Percentiles rank a stretch among this genome's conserved stretches.
Evolutionary conservation across 495 filamentous ascomycete genomes (phyloP).

Genomic region (Hypoxylon crocopeplum): DNA sequence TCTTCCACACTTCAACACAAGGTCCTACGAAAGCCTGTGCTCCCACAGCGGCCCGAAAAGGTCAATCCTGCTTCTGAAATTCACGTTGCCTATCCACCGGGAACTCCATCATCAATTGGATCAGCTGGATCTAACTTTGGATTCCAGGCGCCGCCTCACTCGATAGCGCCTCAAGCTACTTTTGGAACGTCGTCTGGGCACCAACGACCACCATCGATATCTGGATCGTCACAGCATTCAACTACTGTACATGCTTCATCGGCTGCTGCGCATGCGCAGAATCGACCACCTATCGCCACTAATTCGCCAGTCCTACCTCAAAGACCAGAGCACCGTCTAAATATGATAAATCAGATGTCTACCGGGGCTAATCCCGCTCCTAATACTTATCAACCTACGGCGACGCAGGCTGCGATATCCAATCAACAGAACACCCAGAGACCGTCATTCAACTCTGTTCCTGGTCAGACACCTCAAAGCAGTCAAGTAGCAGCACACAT

Average conservation of each 20-base stretch:
- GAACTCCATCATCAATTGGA: neutral
- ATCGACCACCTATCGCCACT: neutral
- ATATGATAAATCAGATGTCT: constrained; percentile 2
- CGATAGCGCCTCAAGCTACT: constrained; percentile 1
- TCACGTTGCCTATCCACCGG: neutral
- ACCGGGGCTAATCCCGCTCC: neutral
- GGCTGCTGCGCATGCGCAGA: neutral
- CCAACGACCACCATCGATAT: constrained; percentile 15
- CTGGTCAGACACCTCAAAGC: too few species aligned
- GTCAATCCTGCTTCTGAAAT: neutral
- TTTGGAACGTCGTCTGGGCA: neutral
- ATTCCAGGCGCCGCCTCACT: constrained; percentile 3
- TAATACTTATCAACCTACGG: too few species aligned
- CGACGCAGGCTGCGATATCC: too few species aligned
- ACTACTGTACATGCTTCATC: neutral
- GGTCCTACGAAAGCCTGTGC: constrained; percentile 9
- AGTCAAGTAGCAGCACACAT: neutral
- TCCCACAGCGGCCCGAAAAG: constrained; percentile 6
- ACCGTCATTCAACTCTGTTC: too few species aligned
- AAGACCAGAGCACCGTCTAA: neutral
- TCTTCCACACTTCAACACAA: constrained; percentile 10
- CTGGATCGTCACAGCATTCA: constrained; percentile 7
- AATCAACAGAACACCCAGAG: too few species aligned
- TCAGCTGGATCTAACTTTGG: neutral
- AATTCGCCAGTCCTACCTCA: constrained; percentile 7